Conservation (phyloP, 164 flowering plant species). For the Vitis rupestris region DNA sequence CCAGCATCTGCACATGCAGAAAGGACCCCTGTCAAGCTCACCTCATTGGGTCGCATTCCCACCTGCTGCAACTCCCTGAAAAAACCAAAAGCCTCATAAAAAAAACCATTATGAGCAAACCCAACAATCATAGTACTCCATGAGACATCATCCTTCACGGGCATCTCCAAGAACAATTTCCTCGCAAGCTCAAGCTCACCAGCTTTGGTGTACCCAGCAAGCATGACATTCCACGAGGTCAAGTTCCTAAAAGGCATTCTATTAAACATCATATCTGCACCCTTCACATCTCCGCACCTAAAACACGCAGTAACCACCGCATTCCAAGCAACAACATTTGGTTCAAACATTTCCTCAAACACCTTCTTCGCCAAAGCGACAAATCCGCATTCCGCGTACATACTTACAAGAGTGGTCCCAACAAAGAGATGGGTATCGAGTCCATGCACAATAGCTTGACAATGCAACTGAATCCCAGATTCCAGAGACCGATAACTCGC, state of each 20-base stretch:
- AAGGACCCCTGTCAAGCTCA: conserved; percentile 57
- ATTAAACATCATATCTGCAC: conserved; percentile 35
- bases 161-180: conserved; percentile 37
- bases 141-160: conserved; percentile 49
- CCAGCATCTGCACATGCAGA: conserved; percentile 71
- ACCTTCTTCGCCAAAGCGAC: conserved; percentile 27
- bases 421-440: conserved; percentile 48
- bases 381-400: conserved; percentile 54
- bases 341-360: conserved; percentile 56
- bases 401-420: conserved; percentile 53
- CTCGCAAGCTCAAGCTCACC: conserved; percentile 45
- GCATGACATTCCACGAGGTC: conserved; percentile 60
- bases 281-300: conserved; percentile 42
- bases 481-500: conserved; percentile 36
- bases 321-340: conserved; percentile 70
- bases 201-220: conserved; percentile 54
- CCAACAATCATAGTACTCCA: conserved; percentile 82
- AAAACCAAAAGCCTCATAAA: conserved; percentile 47
- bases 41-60: conserved; percentile 54
- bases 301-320: conserved; percentile 55
- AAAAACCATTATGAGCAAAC: conserved; percentile 45
- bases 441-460: conserved; percentile 39
- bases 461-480: conserved; percentile 52
- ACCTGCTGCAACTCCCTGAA: conserved; percentile 37
- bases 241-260: conserved; percentile 46